These are phyloP conservation scores for Phylloporus sp. DNA, from an alignment of 1,284 basidiomycete genomes.

Conservation along the genomic window DNA sequence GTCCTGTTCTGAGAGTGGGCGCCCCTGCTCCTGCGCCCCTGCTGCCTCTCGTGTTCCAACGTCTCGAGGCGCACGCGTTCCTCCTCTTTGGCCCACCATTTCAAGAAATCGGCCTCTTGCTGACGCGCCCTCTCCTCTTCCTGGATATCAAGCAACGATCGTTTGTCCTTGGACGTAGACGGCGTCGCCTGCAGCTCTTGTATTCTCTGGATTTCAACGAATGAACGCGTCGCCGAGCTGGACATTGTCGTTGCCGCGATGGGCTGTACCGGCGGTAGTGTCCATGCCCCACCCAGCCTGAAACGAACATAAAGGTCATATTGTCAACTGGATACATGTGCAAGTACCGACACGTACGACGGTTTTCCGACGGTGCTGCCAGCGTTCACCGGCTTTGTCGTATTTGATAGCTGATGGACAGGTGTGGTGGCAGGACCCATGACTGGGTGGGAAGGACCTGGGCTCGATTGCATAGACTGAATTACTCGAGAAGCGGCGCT, in stretches of 20 bases:
- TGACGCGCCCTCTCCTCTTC: conserved; percentile 77
- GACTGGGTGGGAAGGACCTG: conserved; percentile 32
- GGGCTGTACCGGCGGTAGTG: conserved; percentile 51
- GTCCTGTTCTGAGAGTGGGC: conserved; percentile 3
- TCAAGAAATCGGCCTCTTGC: conserved; percentile 80
- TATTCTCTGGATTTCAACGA: conserved; percentile 82
- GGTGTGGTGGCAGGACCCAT: conserved; percentile 68
- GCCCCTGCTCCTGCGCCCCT: not conserved
- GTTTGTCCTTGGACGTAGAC: conserved; percentile 51
- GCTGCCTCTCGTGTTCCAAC: not conserved
- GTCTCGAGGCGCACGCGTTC: conserved; percentile 49
- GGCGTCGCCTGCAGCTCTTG: conserved; percentile 60
- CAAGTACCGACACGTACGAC: conserved; percentile 47
- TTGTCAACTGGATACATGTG: not conserved
- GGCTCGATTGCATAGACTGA: conserved; percentile 10
- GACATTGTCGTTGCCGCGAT: conserved; percentile 43
- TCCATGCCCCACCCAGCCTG: conserved; percentile 56
- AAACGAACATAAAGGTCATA: not conserved
- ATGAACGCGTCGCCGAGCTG: conserved; percentile 52
- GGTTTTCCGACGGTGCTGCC: conserved; percentile 39
- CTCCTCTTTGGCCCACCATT: conserved; percentile 88
- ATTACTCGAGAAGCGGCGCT: not conserved
- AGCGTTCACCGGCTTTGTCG: conserved; percentile 32
- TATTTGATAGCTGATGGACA: conserved; percentile 44
- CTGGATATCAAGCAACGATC: conserved; percentile 82